Evolutionary conservation across 768 basidiomycete species (phyloP), one percentile per base, ranked within the genome.

Genomic region (Suillus variegatus): DNA sequence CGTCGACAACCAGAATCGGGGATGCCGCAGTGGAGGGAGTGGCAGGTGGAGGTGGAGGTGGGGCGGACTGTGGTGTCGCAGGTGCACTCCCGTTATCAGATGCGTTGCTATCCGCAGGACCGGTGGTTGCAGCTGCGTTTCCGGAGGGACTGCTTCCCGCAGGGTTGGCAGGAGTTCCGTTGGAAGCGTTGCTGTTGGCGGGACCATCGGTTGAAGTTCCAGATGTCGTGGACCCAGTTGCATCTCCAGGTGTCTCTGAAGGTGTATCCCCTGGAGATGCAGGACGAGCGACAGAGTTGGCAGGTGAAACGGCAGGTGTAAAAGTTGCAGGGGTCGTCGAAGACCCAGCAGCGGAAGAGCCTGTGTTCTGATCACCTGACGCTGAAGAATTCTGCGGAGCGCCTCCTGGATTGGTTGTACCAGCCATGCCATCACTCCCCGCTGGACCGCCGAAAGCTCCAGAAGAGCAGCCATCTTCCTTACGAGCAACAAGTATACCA

Each of bases 401-500:
- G 38, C 25, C 38, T 28, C 43, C 44, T 28, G 57, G 16, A 47
- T n/a, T 22, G 8, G 12, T 16, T 35, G 56, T 13, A 35, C 20
- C 35, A 55, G 20, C 32, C 12, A 35, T n/a, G 32, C 20, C 4
- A n/a, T 55, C 54, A 38, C 62, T 55, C 54, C 65, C 62, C 18
- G 12, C 32, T 6, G 20, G 20, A 55, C 35, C 36, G 6, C 54
- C 32, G 20, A 55, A 55, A 55, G 65, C 8, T 10, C 18, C 18
- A 6, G 61, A 43, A 36, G 56, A n/a, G 40, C 73, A 76, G 14
- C 18, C 65, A 6, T 73, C 43, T 9, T 60, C 65, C 40, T 75
- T 73, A 41, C 74, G 73, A 64, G 74, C 63, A n/a, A 70, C 72
- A 18, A 76, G 70, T 2, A 41, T 28, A 35, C 69, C 60, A 13